phyloP scores from a whole-genome alignment of 2,329 filamentous ascomycete genomes.

The Dissoconium aciculare region DNA sequence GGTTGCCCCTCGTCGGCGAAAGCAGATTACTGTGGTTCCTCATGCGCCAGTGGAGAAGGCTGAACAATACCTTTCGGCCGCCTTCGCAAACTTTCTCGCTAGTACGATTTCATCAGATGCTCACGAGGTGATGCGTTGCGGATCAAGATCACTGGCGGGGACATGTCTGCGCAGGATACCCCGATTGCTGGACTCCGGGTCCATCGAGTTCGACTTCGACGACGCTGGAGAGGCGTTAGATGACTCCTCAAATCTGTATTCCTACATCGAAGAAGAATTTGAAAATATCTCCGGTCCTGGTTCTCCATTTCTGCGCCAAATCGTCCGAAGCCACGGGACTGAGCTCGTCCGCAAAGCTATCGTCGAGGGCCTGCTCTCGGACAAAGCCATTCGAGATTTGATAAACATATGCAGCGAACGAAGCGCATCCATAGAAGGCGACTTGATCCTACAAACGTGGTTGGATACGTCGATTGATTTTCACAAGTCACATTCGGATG shows the following conservation, averaged over 20 bases:
- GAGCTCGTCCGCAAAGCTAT: not conserved
- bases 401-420: not conserved
- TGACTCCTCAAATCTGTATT: not conserved
- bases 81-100: not conserved
- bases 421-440: not conserved
- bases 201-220: not conserved
- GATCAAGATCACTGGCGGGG: not conserved
- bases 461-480: not conserved
- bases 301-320: not conserved
- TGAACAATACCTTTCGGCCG: not conserved
- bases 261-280: not conserved
- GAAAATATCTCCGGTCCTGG: not conserved
- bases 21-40: not conserved
- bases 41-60: not conserved
- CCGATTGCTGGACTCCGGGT: not conserved
- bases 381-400: not conserved
- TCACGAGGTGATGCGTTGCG: too few species aligned
- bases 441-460: not conserved
- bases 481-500: not conserved
- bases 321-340: not conserved
- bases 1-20: too few species aligned
- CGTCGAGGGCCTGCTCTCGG: not conserved
- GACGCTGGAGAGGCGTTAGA: not conserved
- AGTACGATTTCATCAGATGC: too few species aligned
- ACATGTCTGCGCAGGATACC: constrained; percentile 1